Conservation (phyloP, 2,329 filamentous ascomycete species). For the Cladophialophora psammophila region DNA sequence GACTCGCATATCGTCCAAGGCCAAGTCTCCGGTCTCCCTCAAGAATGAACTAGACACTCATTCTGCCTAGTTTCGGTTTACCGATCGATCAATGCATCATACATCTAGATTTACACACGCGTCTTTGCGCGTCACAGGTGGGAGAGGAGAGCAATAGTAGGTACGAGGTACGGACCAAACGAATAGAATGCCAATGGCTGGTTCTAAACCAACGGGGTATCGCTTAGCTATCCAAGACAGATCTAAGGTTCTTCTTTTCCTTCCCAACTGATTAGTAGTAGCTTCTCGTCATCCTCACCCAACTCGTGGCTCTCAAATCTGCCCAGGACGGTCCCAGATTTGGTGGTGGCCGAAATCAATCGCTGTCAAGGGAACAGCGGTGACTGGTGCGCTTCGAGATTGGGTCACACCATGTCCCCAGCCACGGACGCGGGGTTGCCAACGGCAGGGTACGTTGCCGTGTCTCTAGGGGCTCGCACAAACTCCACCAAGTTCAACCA, state of each 20-base stretch:
- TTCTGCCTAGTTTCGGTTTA: slow-evolving; percentile 53
- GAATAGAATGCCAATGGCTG: background rate
- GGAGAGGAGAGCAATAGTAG: background rate
- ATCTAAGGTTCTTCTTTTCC: background rate
- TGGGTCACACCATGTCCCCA: slow-evolving; percentile 47
- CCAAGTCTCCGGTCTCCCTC: background rate
- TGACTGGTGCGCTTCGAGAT: slow-evolving; percentile 37
- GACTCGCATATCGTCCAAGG: background rate
- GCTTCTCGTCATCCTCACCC: background rate
- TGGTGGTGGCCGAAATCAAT: background rate
- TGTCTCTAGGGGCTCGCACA: slow-evolving; percentile 8
- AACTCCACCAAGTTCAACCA: background rate
- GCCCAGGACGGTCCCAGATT: background rate
- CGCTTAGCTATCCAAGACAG: background rate
- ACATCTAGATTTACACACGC: background rate
- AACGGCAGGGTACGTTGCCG: slow-evolving; percentile 1
- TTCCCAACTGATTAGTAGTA: too few relatives aligned
- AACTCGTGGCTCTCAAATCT: background rate
- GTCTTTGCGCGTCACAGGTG: background rate
- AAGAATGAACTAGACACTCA: slow-evolving; percentile 8
- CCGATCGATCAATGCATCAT: slow-evolving; percentile 52
- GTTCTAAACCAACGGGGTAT: background rate
- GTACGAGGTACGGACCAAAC: too few relatives aligned
- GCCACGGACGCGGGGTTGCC: slow-evolving; percentile 45
- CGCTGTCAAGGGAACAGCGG: background rate